Conservation (phyloP, 2,329 filamentous ascomycete species). For the Fusarium protoensiforme region DNA sequence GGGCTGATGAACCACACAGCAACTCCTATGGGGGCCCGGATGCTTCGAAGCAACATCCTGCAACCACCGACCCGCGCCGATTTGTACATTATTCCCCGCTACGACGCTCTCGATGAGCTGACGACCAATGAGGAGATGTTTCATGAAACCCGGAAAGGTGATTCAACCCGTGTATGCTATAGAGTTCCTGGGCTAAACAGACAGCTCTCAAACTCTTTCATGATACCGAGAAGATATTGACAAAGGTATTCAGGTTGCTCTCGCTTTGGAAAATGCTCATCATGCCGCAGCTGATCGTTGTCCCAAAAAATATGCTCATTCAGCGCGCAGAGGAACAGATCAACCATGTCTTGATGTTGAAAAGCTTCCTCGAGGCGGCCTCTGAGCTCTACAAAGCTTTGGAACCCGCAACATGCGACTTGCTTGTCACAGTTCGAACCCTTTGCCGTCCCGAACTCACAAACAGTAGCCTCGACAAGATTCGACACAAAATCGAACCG, state of each 20-base stretch:
- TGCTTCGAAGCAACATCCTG: slow-evolving; percentile 86
- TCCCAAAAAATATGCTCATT: slow-evolving; percentile 73
- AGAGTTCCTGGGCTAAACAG: background rate
- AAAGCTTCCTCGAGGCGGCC: slow-evolving; percentile 80
- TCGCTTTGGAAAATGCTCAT: background rate
- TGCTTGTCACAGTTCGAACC: slow-evolving; percentile 75
- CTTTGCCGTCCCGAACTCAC: slow-evolving; percentile 75
- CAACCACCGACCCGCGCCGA: slow-evolving; percentile 82
- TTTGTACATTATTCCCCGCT: slow-evolving; percentile 75
- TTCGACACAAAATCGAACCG: slow-evolving; percentile 79
- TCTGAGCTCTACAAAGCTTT: slow-evolving; percentile 76
- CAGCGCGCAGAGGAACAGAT: slow-evolving; percentile 81
- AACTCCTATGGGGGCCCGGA: slow-evolving; percentile 88
- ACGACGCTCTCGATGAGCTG: slow-evolving; percentile 86
- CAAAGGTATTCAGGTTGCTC: slow-evolving; percentile 64
- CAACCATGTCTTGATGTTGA: slow-evolving; percentile 88
- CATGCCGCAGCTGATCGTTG: slow-evolving; percentile 74
- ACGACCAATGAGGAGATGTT: slow-evolving; percentile 88
- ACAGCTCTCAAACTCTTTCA: slow-evolving; percentile 77
- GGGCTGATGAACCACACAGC: slow-evolving; percentile 85
- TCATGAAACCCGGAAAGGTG: slow-evolving; percentile 76
- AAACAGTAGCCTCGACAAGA: slow-evolving; percentile 69
- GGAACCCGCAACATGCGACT: slow-evolving; percentile 68
- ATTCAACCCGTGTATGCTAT: background rate
- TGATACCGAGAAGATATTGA: slow-evolving; percentile 84